Evolutionary conservation across 2,329 filamentous ascomycete genomes (phyloP).

Genomic region (Calonectria pseudoreteaudii): DNA sequence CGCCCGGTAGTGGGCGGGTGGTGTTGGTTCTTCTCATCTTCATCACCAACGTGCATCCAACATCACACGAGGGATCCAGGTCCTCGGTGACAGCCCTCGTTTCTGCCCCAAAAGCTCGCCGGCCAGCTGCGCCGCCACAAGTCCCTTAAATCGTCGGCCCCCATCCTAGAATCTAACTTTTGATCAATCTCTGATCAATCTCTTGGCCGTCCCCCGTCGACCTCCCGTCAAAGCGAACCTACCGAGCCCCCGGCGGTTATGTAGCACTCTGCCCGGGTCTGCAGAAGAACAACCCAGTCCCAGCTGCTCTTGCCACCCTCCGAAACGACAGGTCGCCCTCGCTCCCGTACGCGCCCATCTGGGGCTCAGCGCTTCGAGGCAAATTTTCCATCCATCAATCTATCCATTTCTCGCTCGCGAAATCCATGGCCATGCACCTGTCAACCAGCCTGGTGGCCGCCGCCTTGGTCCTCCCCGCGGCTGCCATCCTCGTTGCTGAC

Average conservation of each 20-base stretch:
- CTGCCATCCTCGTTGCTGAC: constrained; percentile 56
- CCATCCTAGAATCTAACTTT: constrained; percentile 6
- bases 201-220: background rate
- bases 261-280: background rate
- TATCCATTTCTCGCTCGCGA: background rate
- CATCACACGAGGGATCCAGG: constrained; percentile 14
- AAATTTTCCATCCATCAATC: background rate
- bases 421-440: background rate
- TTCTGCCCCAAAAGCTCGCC: background rate
- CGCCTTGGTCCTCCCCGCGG: constrained; percentile 30
- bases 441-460: background rate
- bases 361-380: constrained; percentile 2
- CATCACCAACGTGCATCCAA: constrained; percentile 9
- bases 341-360: background rate
- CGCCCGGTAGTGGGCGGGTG: background rate
- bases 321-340: background rate
- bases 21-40: background rate
- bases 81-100: background rate
- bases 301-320: background rate
- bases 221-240: background rate
- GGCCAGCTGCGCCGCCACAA: background rate
- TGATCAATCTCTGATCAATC: background rate
- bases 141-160: constrained; percentile 12
- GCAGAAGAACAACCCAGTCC: background rate
- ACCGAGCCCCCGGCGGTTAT: background rate